phyloP scores from a whole-genome alignment of 2,329 filamentous ascomycete genomes.

The Truncatella angustata region DNA sequence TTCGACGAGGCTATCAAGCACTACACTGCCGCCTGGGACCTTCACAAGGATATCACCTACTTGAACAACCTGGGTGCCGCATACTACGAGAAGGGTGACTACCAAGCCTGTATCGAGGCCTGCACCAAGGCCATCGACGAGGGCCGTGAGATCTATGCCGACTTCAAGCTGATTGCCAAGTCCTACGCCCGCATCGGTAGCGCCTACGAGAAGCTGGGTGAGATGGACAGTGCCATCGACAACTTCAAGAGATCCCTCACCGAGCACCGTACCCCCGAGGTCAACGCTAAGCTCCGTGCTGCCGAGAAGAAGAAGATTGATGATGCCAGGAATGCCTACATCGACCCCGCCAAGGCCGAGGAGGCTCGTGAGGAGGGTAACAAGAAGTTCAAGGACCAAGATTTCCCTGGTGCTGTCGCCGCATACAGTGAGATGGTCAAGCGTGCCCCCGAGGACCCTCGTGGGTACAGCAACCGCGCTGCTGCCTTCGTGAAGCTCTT shows the following conservation, averaged over 20 bases:
- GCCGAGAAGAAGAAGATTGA: constrained; percentile 86
- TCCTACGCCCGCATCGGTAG: constrained; percentile 93
- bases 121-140: constrained; percentile 89
- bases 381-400: constrained; percentile 92
- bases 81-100: constrained; percentile 95
- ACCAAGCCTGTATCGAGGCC: constrained; percentile 78
- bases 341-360: constrained; percentile 89
- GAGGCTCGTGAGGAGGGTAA: constrained; percentile 94
- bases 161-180: constrained; percentile 98
- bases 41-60: constrained; percentile 95
- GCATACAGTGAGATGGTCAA: constrained; percentile 97
- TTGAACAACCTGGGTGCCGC: constrained; percentile 94
- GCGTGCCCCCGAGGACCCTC: constrained; percentile 86
- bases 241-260: constrained; percentile 93
- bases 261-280: constrained; percentile 93
- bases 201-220: constrained; percentile 88
- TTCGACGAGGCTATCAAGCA: constrained; percentile 94
- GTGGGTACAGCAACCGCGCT: constrained; percentile 95
- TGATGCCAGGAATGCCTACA: constrained; percentile 72
- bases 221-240: constrained; percentile 75
- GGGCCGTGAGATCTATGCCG: constrained; percentile 83
- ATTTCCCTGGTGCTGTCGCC: constrained; percentile 93
- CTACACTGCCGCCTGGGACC: constrained; percentile 93
- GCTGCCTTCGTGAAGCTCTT: constrained; percentile 96
- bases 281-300: constrained; percentile 85